Conservation (phyloP, 768 basidiomycete species). For the Floccularia luteovirens region DNA sequence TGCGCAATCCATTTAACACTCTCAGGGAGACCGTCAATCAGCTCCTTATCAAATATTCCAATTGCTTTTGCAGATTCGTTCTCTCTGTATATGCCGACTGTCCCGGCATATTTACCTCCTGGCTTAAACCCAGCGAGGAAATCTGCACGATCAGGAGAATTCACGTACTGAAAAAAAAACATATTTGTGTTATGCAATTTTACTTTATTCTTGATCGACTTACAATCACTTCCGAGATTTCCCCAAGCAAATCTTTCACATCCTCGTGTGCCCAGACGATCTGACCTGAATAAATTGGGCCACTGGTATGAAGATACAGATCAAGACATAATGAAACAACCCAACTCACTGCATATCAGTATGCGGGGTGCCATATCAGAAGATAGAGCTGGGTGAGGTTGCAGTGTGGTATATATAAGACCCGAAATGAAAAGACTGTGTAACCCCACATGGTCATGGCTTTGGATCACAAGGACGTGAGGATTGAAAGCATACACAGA, state of each 20-base stretch:
- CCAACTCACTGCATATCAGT: conserved; percentile 28
- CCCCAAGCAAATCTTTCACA: conserved; percentile 51
- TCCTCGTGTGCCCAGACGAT: conserved; percentile 83
- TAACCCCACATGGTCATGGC: too few relatives aligned
- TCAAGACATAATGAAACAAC: neutral
- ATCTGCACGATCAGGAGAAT: conserved; percentile 55
- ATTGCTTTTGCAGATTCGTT: conserved; percentile 58
- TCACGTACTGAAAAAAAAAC: conserved; percentile 24
- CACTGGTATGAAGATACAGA: neutral
- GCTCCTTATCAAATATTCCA: conserved; percentile 74
- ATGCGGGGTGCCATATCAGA: conserved; percentile 16
- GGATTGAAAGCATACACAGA: too few relatives aligned
- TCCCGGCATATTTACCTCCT: conserved; percentile 67
- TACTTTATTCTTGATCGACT: conserved; percentile 20
- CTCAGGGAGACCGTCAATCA: conserved; percentile 60
- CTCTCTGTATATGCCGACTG: conserved; percentile 74
- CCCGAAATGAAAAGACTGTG: too few relatives aligned
- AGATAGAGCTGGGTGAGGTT: neutral
- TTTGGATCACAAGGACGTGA: too few relatives aligned
- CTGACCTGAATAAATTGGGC: conserved; percentile 32
- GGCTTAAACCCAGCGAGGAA: conserved; percentile 59
- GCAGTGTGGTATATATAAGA: conserved; percentile 15
- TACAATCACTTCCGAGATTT: conserved; percentile 73
- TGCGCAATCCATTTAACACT: conserved; percentile 83
- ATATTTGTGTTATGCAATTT: neutral